These are phyloP conservation scores for Hanseniaspora mollemarum DNA, from an alignment of 805 yeast species.

Conservation along the genomic window DNA sequence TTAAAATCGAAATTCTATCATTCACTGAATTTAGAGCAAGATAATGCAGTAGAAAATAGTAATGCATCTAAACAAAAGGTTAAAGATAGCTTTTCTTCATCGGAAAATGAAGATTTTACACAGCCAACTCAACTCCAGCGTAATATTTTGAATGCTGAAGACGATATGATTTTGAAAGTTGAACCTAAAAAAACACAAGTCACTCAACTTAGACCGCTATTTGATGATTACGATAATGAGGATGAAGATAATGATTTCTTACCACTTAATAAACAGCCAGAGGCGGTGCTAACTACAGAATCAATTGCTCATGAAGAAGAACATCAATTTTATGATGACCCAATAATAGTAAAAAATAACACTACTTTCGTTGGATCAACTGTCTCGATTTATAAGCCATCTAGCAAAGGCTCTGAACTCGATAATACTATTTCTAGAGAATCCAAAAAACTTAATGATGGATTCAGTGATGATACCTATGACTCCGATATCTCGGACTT, in stretches of 20 bases:
- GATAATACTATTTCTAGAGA: no score
- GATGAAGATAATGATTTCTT: background rate
- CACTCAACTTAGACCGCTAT: background rate
- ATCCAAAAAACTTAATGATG: background rate
- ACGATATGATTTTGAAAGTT: background rate
- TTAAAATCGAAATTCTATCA: no score
- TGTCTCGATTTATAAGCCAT: background rate
- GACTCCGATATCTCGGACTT: constrained; percentile 12
- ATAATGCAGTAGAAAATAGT: no score
- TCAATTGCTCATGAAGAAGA: no score
- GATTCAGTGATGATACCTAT: background rate
- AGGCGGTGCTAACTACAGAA: background rate
- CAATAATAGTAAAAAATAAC: no score
- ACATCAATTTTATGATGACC: no score
- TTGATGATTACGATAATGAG: background rate
- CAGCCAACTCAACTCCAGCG: constrained; percentile 11
- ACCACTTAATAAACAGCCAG: background rate
- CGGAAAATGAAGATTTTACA: background rate
- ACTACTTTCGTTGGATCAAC: background rate
- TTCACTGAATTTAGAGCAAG: no score
- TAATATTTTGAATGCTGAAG: background rate
- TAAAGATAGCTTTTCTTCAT: no score
- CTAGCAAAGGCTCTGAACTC: no score
- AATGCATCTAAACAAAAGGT: no score
- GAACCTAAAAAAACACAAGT: background rate